Base-by-base conservation (phyloP, 192 early-diverging fungal genomes). In the Thoreauomyces humboldtii region DNA sequence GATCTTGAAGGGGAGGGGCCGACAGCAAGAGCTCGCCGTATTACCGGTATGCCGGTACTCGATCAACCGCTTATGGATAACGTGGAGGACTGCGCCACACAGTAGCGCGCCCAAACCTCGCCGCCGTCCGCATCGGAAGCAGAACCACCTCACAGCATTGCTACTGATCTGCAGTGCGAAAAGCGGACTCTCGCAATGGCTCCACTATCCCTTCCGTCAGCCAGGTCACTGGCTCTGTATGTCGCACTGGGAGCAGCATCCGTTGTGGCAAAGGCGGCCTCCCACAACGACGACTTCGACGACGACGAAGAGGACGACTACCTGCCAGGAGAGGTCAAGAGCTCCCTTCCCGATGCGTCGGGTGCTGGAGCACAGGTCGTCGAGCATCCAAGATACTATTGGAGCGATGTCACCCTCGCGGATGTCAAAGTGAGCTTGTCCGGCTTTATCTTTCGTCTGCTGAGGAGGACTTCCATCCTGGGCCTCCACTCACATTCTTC, bases 171-270 rank as follows among this genome's bases (percentile, higher is more conserved):
- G n/a, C n/a, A n/a, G n/a, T n/a, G n/a, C n/a, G n/a, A n/a, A n/a
- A n/a, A n/a, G n/a, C n/a, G n/a, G n/a, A n/a, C n/a, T n/a, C n/a
- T n/a, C n/a, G n/a, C n/a, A n/a, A n/a, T n/a, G n/a, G n/a, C n/a
- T n/a, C n/a, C n/a, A n/a, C n/a, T n/a, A n/a, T n/a, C n/a, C n/a
- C n/a, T n/a, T n/a, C n/a, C n/a, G n/a, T n/a, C n/a, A n/a, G n/a
- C n/a, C n/a, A n/a, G n/a, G n/a, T n/a, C n/a, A n/a, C 44, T 46
- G 44, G 44, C 44, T 14, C 44, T 46, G 44, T 46, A 22, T 46
- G 44, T 24, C 44, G 44, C 44, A 17, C 5, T 46, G 19, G 25
- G 44, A 6, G 44, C 44, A 17, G 44, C 44, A 2, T 6, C 44
- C 44, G 44, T 24, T 24, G 44, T 24, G 5, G 44, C 25, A 2